Conservation (phyloP, 2,329 filamentous ascomycete species). For the Zymoseptoria pseudotritici region DNA sequence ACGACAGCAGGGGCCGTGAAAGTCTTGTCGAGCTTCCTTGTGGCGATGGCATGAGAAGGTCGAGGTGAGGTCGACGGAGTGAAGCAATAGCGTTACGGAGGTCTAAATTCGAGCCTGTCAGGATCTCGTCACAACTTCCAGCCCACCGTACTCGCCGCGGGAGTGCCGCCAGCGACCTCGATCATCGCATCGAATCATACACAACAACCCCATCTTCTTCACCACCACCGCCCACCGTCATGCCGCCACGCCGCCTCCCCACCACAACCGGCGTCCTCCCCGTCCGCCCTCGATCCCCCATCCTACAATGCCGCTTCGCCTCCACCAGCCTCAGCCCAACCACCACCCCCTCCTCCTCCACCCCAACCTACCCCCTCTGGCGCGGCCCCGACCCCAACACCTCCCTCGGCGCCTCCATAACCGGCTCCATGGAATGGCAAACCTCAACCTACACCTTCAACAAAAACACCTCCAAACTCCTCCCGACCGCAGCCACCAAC, state of each 20-base stretch:
- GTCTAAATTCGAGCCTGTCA: too few species aligned
- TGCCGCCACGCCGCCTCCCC: conserved; percentile 8
- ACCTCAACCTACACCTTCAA: conserved; percentile 22
- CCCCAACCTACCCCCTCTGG: conserved; percentile 10
- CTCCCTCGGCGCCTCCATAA: conserved; percentile 13
- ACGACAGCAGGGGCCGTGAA: too few species aligned
- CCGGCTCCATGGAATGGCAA: conserved; percentile 23
- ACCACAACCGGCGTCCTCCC: conserved; percentile 9
- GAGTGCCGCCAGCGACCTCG: too few species aligned
- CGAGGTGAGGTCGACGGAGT: too few species aligned
- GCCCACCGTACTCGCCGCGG: too few species aligned
- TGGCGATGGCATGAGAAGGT: too few species aligned
- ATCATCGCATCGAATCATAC: too few species aligned
- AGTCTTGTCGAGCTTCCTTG: too few species aligned
- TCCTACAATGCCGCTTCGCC: conserved; percentile 6
- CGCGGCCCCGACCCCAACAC: conserved; percentile 11
- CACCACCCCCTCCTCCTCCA: conserved; percentile 4
- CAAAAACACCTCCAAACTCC: conserved; percentile 17
- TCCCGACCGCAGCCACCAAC: conserved; percentile 16
- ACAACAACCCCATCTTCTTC: neutral
- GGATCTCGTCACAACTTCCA: too few species aligned
- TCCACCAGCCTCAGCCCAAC: conserved; percentile 5
- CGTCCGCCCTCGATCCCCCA: conserved; percentile 7
- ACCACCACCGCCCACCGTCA: neutral
- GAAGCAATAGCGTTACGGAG: too few species aligned